Percentiles rank a stretch among this genome's conserved stretches.
phyloP scores from a whole-genome alignment of 768 basidiomycete species.

The Botryobasidium botryosum region DNA sequence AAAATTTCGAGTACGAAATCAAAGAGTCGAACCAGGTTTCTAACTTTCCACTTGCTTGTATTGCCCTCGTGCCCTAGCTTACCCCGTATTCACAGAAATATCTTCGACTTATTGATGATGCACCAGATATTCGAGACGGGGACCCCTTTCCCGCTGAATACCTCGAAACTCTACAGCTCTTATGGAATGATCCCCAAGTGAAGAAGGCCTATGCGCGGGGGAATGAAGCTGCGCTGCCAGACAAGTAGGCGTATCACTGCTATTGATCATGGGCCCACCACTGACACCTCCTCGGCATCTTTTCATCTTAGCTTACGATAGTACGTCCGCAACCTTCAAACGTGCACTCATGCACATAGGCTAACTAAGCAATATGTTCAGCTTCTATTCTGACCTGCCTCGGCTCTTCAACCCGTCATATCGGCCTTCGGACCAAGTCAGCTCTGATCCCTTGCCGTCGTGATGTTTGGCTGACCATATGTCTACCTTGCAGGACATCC shows the following conservation, averaged over 20 bases:
- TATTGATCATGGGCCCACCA: not conserved
- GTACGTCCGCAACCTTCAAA: too few species aligned
- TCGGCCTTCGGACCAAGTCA: slow-evolving; percentile 47
- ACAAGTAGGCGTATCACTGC: slow-evolving; percentile 42
- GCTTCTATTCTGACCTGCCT: slow-evolving; percentile 62
- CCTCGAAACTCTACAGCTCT: slow-evolving; percentile 41
- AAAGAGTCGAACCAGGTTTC: slow-evolving; percentile 34
- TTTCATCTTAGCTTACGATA: not conserved
- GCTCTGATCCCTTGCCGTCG: not conserved
- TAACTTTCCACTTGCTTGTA: not conserved
- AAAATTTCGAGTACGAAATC: slow-evolving; percentile 69
- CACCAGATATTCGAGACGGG: slow-evolving; percentile 56
- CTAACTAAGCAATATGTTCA: slow-evolving; percentile 2
- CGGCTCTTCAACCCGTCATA: slow-evolving; percentile 62
- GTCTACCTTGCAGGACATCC: slow-evolving; percentile 38
- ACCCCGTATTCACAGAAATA: slow-evolving; percentile 20
- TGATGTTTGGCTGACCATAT: not conserved
- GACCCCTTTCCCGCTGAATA: slow-evolving; percentile 62
- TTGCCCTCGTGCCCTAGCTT: not conserved
- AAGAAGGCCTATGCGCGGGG: slow-evolving; percentile 63
- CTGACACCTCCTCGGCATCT: not conserved
- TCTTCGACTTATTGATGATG: slow-evolving; percentile 46
- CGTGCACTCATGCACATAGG: not conserved
- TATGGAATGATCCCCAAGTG: slow-evolving; percentile 67
- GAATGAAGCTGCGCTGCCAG: slow-evolving; percentile 82